phyloP scores from a whole-genome alignment of 495 filamentous ascomycete genomes.

The Chaetomidium leptoderma region DNA sequence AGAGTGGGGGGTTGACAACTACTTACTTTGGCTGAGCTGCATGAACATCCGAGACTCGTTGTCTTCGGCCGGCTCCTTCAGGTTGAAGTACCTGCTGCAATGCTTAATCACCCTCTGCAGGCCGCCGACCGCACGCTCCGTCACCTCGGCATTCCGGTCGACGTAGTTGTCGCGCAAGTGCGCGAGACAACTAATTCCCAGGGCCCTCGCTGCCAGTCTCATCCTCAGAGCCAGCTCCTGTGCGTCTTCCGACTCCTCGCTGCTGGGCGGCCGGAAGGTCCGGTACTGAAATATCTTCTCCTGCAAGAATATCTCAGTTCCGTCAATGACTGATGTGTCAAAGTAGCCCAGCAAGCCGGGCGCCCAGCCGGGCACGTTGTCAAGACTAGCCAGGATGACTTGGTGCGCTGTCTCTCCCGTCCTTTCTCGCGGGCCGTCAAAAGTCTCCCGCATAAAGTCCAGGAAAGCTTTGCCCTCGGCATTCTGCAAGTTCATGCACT shows the following conservation, averaged over 20 bases:
- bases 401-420: conserved; percentile 24
- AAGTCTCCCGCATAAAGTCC: conserved; percentile 38
- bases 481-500: conserved; percentile 40
- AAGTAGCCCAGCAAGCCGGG: conserved; percentile 63
- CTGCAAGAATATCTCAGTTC: conserved; percentile 53
- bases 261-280: conserved; percentile 25
- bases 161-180: conserved; percentile 47
- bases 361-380: conserved; percentile 58
- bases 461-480: conserved; percentile 41
- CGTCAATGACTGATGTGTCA: conserved; percentile 51
- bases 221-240: conserved; percentile 25
- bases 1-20: background rate
- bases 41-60: conserved; percentile 32
- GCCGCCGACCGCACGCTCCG: conserved; percentile 36
- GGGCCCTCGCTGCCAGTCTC: conserved; percentile 30
- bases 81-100: conserved; percentile 40
- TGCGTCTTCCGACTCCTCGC: conserved; percentile 27
- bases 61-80: conserved; percentile 39
- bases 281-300: conserved; percentile 49
- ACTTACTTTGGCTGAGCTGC: conserved; percentile 42
- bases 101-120: conserved; percentile 42
- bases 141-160: conserved; percentile 35
- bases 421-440: conserved; percentile 25
- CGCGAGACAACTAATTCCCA: conserved; percentile 43
- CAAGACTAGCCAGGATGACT: conserved; percentile 36